Conservation (phyloP, 1,284 basidiomycete genomes). For the Ustilago esculenta region DNA sequence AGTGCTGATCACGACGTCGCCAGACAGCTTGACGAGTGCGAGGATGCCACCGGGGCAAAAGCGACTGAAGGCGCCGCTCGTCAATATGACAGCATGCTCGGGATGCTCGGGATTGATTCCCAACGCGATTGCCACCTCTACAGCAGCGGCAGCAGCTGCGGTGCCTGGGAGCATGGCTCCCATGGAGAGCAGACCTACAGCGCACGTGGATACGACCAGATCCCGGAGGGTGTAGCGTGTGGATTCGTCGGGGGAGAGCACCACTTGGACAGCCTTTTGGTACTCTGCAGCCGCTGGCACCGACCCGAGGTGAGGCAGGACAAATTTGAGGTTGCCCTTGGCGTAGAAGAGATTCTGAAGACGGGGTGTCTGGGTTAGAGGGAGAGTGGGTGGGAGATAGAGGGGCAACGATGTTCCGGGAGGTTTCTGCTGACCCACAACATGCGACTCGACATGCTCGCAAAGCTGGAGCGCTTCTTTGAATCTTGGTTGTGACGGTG, state of each 20-base stretch:
- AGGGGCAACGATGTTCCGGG: slow-evolving; percentile 25
- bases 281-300: slow-evolving; percentile 67
- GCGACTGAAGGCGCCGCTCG: slow-evolving; percentile 46
- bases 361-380: slow-evolving; percentile 67
- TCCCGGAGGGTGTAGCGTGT: slow-evolving; percentile 52
- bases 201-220: slow-evolving; percentile 58
- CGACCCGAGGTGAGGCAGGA: slow-evolving; percentile 48
- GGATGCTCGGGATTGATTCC: slow-evolving; percentile 53
- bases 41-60: slow-evolving; percentile 58
- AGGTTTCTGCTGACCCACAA: slow-evolving; percentile 34
- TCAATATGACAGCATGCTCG: slow-evolving; percentile 33
- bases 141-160: slow-evolving; percentile 39
- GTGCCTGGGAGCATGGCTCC: slow-evolving; percentile 54
- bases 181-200: slow-evolving; percentile 57
- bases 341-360: slow-evolving; percentile 70
- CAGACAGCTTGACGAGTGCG: slow-evolving; percentile 52
- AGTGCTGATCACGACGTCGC: slow-evolving; percentile 45
- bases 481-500: slow-evolving; percentile 57
- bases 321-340: slow-evolving; percentile 69
- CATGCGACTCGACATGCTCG: slow-evolving; percentile 60
- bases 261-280: slow-evolving; percentile 66
- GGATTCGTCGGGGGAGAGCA: slow-evolving; percentile 46
- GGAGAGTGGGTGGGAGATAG: slow-evolving; percentile 55
- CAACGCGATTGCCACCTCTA: slow-evolving; percentile 49
- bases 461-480: slow-evolving; percentile 68